Base-by-base conservation (phyloP, 495 filamentous ascomycete species). In the Talaromyces ruber region DNA sequence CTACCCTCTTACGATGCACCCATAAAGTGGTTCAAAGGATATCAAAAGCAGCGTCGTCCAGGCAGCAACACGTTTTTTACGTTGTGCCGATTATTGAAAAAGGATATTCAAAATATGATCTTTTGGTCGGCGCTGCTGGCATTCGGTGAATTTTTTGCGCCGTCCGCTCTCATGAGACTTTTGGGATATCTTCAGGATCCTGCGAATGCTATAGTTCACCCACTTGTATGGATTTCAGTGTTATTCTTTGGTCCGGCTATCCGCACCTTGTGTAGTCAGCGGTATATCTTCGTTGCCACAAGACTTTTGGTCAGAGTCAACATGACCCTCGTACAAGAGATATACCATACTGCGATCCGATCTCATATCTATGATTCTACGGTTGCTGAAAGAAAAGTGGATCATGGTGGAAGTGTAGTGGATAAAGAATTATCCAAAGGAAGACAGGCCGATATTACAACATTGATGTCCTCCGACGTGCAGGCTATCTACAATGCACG, bases 1-100 rank as follows among this genome's bases (percentile, higher is more conserved):
- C 72, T 82, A 18, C 77, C 79, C 1, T 76, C 76, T 67, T 82
- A 82, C 60, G 79, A 82, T 58, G 76, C 80, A 43, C 79, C 79
- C 3, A 61, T 70, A 12, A 65, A 71, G 25, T 72, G 80, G 58
- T 70, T 81, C 26, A 63, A 66, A 24, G 73, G 68, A 24, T 71
- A 79, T 25, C 67, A 72, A 18, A 63, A 64, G 28, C 73, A 77
- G 22, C 72, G 79, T 0, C 66, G 68, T 24, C 71, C 70, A 59
- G 70, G 71, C 60, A 71, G 68, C 25, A 74, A 71, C 39, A 82
- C 76, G 0, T 61, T 79, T 28, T 73, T 74, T 58, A 79, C 76
- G 0, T 61, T 81, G 18, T 59, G 71, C 24, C 64, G 69, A 54
- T 74, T 77, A 59, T 63, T 78, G 52, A 71, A 64, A 34, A 69